Conservation (phyloP, 106 monocot species). For the Vanilla planifolia region DNA sequence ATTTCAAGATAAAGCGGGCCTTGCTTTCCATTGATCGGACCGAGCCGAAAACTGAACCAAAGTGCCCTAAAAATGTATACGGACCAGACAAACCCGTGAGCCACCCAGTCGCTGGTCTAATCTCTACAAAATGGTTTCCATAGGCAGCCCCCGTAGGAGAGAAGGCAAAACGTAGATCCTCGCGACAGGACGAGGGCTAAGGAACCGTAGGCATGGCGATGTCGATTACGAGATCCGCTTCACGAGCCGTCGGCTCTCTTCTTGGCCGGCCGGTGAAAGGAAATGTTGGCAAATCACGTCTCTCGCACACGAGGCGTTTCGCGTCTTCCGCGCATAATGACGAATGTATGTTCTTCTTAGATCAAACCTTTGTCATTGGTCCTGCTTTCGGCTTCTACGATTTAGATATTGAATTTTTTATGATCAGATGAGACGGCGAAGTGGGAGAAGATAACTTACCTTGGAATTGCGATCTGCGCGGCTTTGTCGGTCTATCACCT, state of each 20-base stretch:
- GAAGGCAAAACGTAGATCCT: background rate
- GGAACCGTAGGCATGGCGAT: background rate
- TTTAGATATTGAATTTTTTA: too few relatives aligned
- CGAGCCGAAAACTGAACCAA: too few relatives aligned
- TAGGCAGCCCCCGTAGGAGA: too few relatives aligned
- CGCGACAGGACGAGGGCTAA: too few relatives aligned
- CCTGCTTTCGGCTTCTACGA: too few relatives aligned
- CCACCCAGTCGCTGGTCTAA: too few relatives aligned
- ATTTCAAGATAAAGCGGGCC: too few relatives aligned
- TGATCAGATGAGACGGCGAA: constrained; percentile 47
- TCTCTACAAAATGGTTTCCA: too few relatives aligned
- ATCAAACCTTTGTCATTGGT: too few relatives aligned
- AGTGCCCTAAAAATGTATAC: too few relatives aligned
- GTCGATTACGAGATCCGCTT: background rate
- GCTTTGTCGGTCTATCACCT: constrained; percentile 22
- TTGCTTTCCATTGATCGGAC: too few relatives aligned
- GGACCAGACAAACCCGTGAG: too few relatives aligned
- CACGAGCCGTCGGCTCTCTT: background rate
- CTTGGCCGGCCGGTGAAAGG: background rate
- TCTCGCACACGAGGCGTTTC: background rate
- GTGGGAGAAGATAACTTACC: constrained; percentile 55
- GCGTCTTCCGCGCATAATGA: constrained; percentile 2
- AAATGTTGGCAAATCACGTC: background rate
- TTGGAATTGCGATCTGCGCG: constrained; percentile 35
- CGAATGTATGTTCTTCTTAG: background rate